Base-by-base conservation (phyloP, 805 yeast species). In the Wickerhamomyces subpelliculosus region DNA sequence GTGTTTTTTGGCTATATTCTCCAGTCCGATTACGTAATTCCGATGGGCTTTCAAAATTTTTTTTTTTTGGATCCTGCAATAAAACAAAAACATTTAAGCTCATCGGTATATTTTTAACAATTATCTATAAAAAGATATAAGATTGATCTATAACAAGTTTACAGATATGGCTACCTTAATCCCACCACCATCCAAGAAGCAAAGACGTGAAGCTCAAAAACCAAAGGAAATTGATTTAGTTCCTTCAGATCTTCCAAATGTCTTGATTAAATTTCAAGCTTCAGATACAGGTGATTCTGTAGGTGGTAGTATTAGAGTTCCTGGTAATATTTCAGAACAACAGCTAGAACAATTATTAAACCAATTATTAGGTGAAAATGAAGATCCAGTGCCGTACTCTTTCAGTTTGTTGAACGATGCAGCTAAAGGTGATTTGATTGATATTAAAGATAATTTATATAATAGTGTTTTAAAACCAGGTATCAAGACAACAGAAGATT, bases 121-220 rank as follows among this genome's bases (percentile, higher is more conserved):
- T n/a, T n/a, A n/a, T n/a, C n/a, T n/a, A n/a, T n/a, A n/a, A n/a
- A n/a, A n/a, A n/a, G n/a, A n/a, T n/a, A 22, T 8, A 10, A 22
- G 24, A 8, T 22, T 22, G 8, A 8, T 22, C 7, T 22, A 22
- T 22, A 8, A 22, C 24, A 8, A 22, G 24, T 22, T 8, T 22
- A 8, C 24, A 22, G 37, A 26, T 4, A 89, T 90, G 97, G 93
- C 97, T 36, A 93, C 97, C 1, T 68, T 86, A 32, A 61, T 93
- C 34, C 98, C 98, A 20, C 97, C 97, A 29, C 95, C 85, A 17
- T 82, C 95, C 1, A 90, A 93, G 60, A 85, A 79, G 55, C 95
- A 86, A 57, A 84, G 73, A 60, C 77, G 78, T 56, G 84, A 72
- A 45, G 95, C 94, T 5, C 97, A 88, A 57, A 70, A 75, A 57